phyloP scores from a whole-genome alignment of 78 protist species.

The Dictyostelium citrinum region DNA sequence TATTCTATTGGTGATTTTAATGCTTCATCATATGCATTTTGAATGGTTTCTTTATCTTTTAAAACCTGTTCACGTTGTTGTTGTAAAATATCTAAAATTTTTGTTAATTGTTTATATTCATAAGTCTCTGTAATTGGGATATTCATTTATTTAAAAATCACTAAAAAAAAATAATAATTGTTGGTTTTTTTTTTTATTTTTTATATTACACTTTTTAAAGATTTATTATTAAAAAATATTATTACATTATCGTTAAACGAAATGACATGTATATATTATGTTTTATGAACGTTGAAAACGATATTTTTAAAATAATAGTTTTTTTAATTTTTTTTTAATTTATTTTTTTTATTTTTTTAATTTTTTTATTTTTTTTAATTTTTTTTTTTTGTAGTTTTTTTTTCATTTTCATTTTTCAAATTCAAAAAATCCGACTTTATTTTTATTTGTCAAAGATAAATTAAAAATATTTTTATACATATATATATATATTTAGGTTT shows the following conservation, averaged over 20 bases:
- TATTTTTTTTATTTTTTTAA: neutral
- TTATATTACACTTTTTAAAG: no score
- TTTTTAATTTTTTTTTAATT: neutral
- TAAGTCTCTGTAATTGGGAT: constrained; percentile 35
- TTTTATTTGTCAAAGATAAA: neutral
- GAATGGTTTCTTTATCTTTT: constrained; percentile 18
- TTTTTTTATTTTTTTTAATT: neutral
- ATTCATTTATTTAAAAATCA: neutral
- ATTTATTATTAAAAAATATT: no score
- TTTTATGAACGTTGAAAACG: neutral
- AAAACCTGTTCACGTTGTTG: constrained; percentile 47
- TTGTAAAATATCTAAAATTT: constrained; percentile 19
- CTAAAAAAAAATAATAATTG: no score
- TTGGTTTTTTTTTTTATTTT: neutral
- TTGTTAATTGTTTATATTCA: constrained; percentile 51
- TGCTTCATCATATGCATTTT: neutral
- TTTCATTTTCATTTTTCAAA: neutral
- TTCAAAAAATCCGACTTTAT: neutral
- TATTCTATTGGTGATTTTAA: constrained; percentile 34
- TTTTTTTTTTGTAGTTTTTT: neutral
- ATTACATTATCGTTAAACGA: neutral
- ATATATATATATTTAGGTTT: neutral
- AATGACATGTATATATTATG: neutral
- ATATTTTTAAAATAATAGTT: neutral
- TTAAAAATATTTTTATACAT: no score